phyloP scores from a whole-genome alignment of 192 early-diverging fungal species.

The Rhizophagus prolifer region DNA sequence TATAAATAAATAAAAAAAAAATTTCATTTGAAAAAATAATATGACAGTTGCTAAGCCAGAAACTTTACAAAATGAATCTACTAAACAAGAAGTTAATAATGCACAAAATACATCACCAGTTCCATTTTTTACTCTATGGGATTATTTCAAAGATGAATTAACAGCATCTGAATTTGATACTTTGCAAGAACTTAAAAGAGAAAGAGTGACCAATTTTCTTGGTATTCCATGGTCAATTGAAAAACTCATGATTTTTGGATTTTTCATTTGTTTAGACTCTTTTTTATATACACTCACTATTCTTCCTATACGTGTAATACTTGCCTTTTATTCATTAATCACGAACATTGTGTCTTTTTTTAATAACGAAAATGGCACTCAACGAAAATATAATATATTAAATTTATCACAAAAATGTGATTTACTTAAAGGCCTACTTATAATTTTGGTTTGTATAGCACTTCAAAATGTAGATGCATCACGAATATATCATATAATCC shows the following conservation, averaged over 20 bases:
- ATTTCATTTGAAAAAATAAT: not conserved
- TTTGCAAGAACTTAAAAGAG: conserved; percentile 80
- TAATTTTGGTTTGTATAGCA: conserved; percentile 71
- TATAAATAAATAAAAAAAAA: too few relatives aligned
- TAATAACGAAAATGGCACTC: conserved; percentile 18
- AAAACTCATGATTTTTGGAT: conserved; percentile 92
- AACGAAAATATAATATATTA: conserved; percentile 43
- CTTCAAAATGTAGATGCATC: conserved; percentile 85
- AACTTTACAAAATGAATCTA: not conserved
- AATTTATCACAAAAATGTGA: conserved; percentile 86
- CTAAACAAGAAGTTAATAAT: not conserved
- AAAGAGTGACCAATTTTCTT: conserved; percentile 85
- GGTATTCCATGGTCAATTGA: conserved; percentile 86
- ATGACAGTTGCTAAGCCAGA: not conserved
- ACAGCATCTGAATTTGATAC: conserved; percentile 66
- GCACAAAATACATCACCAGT: not conserved
- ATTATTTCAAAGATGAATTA: conserved; percentile 63
- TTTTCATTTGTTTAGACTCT: conserved; percentile 89
- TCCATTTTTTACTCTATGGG: conserved; percentile 48
- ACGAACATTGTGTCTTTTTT: conserved; percentile 40
- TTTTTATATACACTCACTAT: conserved; percentile 96
- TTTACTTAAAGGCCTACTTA: conserved; percentile 81
- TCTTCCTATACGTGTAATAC: conserved; percentile 78
- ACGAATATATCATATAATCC: conserved; percentile 89
- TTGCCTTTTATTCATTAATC: conserved; percentile 59